Evolutionary conservation across 2,329 filamentous ascomycete species (phyloP).

Genomic region (Xylariaceae sp.): DNA sequence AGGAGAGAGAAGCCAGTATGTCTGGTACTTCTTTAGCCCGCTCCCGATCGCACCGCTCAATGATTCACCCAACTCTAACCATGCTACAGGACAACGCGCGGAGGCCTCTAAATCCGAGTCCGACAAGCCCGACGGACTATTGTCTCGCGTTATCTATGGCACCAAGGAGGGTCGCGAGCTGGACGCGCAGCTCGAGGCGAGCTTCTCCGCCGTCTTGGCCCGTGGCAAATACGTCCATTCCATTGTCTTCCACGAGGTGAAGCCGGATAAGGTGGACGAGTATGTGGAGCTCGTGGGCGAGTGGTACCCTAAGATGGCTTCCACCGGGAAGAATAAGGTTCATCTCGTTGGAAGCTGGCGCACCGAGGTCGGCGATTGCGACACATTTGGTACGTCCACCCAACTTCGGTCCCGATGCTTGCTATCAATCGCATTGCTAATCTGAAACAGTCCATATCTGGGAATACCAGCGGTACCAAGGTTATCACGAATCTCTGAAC

Average conservation of each 20-base stretch:
- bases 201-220: constrained; percentile 90
- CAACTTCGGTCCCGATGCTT: too few relatives aligned
- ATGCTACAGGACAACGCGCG: constrained; percentile 51
- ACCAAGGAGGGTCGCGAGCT: constrained; percentile 92
- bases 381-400: constrained; percentile 61
- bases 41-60: constrained; percentile 31
- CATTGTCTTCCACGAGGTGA: constrained; percentile 93
- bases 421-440: too few relatives aligned
- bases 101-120: constrained; percentile 51
- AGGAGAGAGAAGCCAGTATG: constrained; percentile 82
- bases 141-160: constrained; percentile 91
- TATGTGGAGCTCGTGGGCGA: constrained; percentile 83
- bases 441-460: constrained; percentile 80
- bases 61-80: constrained; percentile 39
- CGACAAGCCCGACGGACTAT: constrained; percentile 62
- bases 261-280: constrained; percentile 91
- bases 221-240: constrained; percentile 98
- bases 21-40: constrained; percentile 32
- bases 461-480: constrained; percentile 97
- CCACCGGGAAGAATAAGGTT: constrained; percentile 81
- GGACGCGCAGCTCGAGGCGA: constrained; percentile 91
- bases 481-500: constrained; percentile 89
- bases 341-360: constrained; percentile 97
- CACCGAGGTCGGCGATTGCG: constrained; percentile 93
- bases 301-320: constrained; percentile 90